A percentile compares a stretch with the other conserved stretches of the same genome.
These are phyloP conservation scores for Taiozyma sp. DNA, from an alignment of 1,139 yeast genomes.

Conservation along the genomic window DNA sequence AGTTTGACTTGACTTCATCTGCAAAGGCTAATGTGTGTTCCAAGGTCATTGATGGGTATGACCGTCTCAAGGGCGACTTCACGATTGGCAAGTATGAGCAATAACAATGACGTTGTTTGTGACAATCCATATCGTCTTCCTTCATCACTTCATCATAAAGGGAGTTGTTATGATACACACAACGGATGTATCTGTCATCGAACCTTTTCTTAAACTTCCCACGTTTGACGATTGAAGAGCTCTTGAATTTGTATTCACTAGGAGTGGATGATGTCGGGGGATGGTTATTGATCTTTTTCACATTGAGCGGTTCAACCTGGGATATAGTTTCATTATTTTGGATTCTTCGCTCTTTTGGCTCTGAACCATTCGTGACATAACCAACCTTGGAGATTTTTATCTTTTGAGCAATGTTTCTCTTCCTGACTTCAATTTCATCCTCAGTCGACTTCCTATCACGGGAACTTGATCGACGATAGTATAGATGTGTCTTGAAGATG, in stretches of 20 bases:
- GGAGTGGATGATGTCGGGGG: not conserved
- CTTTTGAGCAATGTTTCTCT: not conserved
- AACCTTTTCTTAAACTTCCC: slow-evolving; percentile 20
- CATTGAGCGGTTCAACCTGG: not conserved
- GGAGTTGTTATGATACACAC: slow-evolving; percentile 7
- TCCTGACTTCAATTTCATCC: not conserved
- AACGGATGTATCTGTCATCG: slow-evolving; percentile 19
- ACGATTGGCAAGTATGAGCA: slow-evolving; percentile 18
- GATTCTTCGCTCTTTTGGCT: not conserved
- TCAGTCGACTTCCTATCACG: not conserved
- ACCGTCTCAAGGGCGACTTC: slow-evolving; percentile 17
- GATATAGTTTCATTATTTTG: not conserved
- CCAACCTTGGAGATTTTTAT: not conserved
- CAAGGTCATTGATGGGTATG: not conserved
- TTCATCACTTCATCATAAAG: not conserved
- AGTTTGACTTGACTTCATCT: slow-evolving; percentile 1
- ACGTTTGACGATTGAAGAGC: slow-evolving; percentile 13
- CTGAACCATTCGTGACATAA: not conserved
- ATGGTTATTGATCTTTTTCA: not conserved
- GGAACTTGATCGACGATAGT: not conserved
- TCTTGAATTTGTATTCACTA: not conserved
- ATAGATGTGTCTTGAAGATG: slow-evolving; percentile 7
- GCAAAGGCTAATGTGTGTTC: not conserved
- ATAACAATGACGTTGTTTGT: slow-evolving; percentile 11
- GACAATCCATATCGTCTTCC: not conserved